Percentiles rank a stretch among this genome's conserved stretches.
Conservation (phyloP, 2,329 filamentous ascomycete species). For the Drechslerella dactyloides region DNA sequence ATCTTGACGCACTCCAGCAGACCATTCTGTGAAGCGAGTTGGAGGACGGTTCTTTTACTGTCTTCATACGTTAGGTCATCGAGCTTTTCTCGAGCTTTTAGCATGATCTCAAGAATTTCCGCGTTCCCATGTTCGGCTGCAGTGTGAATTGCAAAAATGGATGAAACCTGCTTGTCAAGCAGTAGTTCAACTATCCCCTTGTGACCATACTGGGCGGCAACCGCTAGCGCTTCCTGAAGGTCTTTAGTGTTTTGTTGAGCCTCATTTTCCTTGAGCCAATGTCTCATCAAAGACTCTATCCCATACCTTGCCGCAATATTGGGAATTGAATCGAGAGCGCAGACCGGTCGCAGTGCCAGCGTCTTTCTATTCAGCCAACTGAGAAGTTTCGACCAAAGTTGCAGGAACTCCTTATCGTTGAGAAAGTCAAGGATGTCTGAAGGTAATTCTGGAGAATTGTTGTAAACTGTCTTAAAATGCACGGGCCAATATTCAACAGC, state of each 20-base stretch:
- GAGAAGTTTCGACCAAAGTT: background rate
- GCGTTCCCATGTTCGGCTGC: background rate
- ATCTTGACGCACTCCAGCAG: background rate
- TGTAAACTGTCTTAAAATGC: background rate
- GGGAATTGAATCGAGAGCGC: background rate
- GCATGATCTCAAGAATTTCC: background rate
- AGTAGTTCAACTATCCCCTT: background rate
- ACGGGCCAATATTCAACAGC: conserved; percentile 5
- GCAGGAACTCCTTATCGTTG: background rate
- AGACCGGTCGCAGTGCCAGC: background rate
- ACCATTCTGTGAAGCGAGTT: background rate
- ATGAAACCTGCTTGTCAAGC: background rate
- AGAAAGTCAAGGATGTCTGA: background rate
- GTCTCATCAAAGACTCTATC: background rate
- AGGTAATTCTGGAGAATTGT: background rate
- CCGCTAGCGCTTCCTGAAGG: background rate
- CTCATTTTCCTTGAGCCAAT: background rate
- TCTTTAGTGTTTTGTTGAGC: background rate
- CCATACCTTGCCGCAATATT: conserved; percentile 3
- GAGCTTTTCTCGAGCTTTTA: background rate
- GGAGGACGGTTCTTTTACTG: background rate
- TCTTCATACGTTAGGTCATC: background rate
- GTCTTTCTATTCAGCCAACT: background rate
- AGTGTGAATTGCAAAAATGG: background rate
- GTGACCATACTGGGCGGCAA: background rate